Base-by-base conservation (phyloP, 192 early-diverging fungal genomes). In the Geranomyces michiganensis region DNA sequence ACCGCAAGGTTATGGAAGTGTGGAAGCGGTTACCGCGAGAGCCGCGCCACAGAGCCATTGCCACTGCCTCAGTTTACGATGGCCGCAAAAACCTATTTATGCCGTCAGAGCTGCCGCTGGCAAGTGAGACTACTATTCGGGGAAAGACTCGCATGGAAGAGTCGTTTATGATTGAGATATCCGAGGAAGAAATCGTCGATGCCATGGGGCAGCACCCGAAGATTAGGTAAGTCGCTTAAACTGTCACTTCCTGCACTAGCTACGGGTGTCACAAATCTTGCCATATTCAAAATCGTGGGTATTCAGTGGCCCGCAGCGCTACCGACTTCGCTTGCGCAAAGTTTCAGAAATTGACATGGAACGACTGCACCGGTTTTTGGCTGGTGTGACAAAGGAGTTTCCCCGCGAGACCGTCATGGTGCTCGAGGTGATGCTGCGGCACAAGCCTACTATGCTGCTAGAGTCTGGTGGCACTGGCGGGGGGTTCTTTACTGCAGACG, bases 401-500 rank as follows among this genome's bases (percentile, higher is more conserved):
- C 91, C 62, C 68, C 76, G 55, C 66, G 83, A 60, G 78, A 86
- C 84, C 41, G 84, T 68, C 53, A 61, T 51, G 70, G 85, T 49
- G 64, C 87, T 81, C 15, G 96, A 98, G 58, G 82, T 95, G 13
- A 79, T 94, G 0, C 87, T 98, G 64, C 85, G 92, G 14, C 92
- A 95, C 44, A 69, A 86, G 0, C 89, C 94, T 19, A 86, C 92
- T 10, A 15, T 61, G 33, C 44, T 70, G 17, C 76, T 89, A 60
- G 74, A 81, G 44, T 91, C 91, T 72, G 80, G 85, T n/a, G 90
- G 87, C 29, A 91, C 93, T 49, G 89, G 92, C 17, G 84, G 93
- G 0, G 95, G 93, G 21, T 96, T 98, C 81, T 96, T 90, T 68
- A 96, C 93, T 0, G 84, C 88, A 24, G 78, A 85, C 65, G 15